A percentile compares a stretch with the other conserved stretches of the same genome.
phyloP scores from a whole-genome alignment of 2,329 filamentous ascomycete genomes.

The Penicillium sp. region DNA sequence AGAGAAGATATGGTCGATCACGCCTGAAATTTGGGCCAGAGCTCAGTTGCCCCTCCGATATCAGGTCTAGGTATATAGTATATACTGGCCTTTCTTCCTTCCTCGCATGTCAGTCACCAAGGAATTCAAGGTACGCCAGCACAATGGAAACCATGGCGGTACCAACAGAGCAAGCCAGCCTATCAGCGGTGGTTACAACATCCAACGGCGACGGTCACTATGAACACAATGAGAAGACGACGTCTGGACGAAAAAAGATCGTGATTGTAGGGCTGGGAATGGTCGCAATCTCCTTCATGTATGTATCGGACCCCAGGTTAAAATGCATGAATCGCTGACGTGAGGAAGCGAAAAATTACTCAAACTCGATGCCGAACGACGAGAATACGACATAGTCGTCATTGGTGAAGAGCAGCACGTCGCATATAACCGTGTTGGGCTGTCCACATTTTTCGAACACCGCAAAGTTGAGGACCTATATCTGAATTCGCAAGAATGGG shows the following conservation, averaged over 20 bases:
- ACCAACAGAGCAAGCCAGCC: neutral
- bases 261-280: conserved; percentile 84
- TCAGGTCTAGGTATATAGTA: conserved; percentile 1
- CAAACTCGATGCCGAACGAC: conserved; percentile 71
- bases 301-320: conserved; percentile 36
- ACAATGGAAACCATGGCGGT: neutral
- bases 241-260: conserved; percentile 54
- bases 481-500: conserved; percentile 79
- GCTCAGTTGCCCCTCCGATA: neutral
- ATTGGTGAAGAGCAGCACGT: conserved; percentile 85
- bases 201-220: neutral
- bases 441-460: conserved; percentile 87
- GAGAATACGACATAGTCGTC: conserved; percentile 76
- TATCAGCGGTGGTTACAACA: neutral
- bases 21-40: neutral
- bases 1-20: neutral
- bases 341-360: conserved; percentile 75
- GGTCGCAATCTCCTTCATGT: conserved; percentile 89
- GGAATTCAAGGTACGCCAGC: neutral
- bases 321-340: neutral
- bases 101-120: neutral
- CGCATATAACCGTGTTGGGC: conserved; percentile 85
- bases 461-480: conserved; percentile 83
- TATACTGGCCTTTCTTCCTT: neutral
- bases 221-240: neutral